A percentile compares a stretch with the other conserved stretches of the same genome.
phyloP scores from a whole-genome alignment of 352 stramenopile genomes.

The Detonula confervacea region DNA sequence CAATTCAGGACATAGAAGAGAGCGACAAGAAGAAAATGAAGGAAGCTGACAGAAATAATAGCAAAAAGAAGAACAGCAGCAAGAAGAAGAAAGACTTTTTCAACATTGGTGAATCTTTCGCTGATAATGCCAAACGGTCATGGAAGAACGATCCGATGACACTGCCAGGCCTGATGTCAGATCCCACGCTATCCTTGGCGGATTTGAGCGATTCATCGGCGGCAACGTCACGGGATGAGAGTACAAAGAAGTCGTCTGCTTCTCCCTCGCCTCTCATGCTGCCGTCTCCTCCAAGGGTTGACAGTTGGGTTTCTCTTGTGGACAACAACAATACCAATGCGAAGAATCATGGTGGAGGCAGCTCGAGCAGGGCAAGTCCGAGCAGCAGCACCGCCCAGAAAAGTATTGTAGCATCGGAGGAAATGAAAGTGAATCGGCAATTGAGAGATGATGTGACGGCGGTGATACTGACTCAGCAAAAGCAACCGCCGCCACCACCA shows the following conservation, averaged over 20 bases:
- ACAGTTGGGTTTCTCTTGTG: no score
- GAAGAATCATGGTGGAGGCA: no score
- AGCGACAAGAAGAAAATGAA: not conserved
- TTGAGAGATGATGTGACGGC: no score
- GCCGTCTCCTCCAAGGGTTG: not conserved
- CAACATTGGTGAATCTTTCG: constrained; percentile 23
- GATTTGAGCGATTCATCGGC: not conserved
- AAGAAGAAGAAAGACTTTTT: constrained; percentile 16
- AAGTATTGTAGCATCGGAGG: no score
- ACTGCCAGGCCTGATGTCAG: not conserved
- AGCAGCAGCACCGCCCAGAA: no score
- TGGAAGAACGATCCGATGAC: not conserved
- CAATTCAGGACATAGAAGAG: not conserved
- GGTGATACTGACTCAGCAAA: no score
- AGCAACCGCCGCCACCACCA: no score
- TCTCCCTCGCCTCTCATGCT: constrained; percentile 20
- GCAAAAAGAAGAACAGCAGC: not conserved
- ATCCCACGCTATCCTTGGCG: not conserved
- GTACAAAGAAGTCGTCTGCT: constrained; percentile 1
- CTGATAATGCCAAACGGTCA: constrained; percentile 7
- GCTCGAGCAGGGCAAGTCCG: no score
- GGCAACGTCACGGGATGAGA: constrained; percentile 2
- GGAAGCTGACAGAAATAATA: not conserved
- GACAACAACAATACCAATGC: no score
- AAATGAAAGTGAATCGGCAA: no score